phyloP scores from a whole-genome alignment of 768 basidiomycete genomes.

The Fibroporia radiculosa region DNA sequence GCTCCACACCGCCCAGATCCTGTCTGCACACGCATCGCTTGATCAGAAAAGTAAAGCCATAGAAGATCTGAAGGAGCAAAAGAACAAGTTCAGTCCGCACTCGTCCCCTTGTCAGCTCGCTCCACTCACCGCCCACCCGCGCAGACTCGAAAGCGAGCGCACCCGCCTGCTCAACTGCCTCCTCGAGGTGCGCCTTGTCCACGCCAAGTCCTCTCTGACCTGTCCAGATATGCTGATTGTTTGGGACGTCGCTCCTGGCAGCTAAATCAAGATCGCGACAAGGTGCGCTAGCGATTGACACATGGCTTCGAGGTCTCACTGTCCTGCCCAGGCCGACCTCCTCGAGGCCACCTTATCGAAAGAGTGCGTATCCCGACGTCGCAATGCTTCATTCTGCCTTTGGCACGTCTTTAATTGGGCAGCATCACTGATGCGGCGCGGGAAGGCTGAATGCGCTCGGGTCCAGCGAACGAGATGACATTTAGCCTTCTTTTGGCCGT shows the following conservation, averaged over 20 bases:
- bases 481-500: too few relatives aligned
- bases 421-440: too few relatives aligned
- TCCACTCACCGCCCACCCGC: neutral
- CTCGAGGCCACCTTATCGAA: conserved; percentile 57
- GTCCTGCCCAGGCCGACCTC: conserved; percentile 47
- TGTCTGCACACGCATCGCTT: conserved; percentile 73
- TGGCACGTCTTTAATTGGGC: too few relatives aligned
- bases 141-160: conserved; percentile 71
- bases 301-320: conserved; percentile 1
- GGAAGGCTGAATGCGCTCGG: too few relatives aligned
- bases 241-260: conserved; percentile 27
- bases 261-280: conserved; percentile 81
- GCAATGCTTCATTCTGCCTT: too few relatives aligned
- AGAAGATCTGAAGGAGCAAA: conserved; percentile 77
- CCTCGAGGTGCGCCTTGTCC: conserved; percentile 48
- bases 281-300: conserved; percentile 28
- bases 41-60: conserved; percentile 74
- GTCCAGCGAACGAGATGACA: too few relatives aligned
- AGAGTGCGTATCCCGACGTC: conserved; percentile 49
- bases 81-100: conserved; percentile 54
- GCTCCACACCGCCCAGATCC: conserved; percentile 79
- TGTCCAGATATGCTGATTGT: too few relatives aligned
- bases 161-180: conserved; percentile 58
- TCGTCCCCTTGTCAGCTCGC: neutral
- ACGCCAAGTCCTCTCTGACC: conserved; percentile 2